Evolutionary conservation across 345 rosid species (phyloP), one percentile per base, ranked within the genome.

Genomic region (Lenwebbia sp.): DNA sequence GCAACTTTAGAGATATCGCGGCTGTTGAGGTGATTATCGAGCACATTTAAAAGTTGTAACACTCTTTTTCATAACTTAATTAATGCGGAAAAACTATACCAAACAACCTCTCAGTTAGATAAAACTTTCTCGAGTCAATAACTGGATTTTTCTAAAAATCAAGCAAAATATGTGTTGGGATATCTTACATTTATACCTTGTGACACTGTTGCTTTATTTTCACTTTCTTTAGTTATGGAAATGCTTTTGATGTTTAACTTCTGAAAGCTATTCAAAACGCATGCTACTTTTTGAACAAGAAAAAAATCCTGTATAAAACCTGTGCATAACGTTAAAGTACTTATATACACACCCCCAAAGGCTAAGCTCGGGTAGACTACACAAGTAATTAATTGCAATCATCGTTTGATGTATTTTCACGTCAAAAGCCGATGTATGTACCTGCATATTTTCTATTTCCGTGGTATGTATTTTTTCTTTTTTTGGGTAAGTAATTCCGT

Each of bases 31-130:
- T 54, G 26, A 6, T 21, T 21, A 54, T 54, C 10, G 10, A 21
- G 25, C 25, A 22, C 19, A 4, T 65, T 10, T 30, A 17, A 65
- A 65, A 65, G 8, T 7, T 0, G 0, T 1, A 15, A 0, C 0
- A 3, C 41, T 8, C 22, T 30, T 65, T 30, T 65, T 65, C 41
- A 15, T 30, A 15, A 17, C 76, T 65, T 65, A 30, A 30, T 17
- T 65, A 30, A 30, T 65, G 23, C 3, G 12, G 1, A 65, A 65
- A 7, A 21, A 30, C 0, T 7, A 7, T 30, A 65, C 12, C 76
- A 65, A 30, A 30, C 23, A 65, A 17, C 9, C 15, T 26, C 37
- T 13, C 5, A 3, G 2, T n/a, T 5, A 62, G 6, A 15, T 17
- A 8, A 23, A 65, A 30, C 10, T 13, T 58, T n/a, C 10, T 58